A percentile compares a stretch with the other conserved stretches of the same genome.
These are phyloP conservation scores for Artomyces pyxidatus DNA, from an alignment of 768 basidiomycete species.

Conservation along the genomic window DNA sequence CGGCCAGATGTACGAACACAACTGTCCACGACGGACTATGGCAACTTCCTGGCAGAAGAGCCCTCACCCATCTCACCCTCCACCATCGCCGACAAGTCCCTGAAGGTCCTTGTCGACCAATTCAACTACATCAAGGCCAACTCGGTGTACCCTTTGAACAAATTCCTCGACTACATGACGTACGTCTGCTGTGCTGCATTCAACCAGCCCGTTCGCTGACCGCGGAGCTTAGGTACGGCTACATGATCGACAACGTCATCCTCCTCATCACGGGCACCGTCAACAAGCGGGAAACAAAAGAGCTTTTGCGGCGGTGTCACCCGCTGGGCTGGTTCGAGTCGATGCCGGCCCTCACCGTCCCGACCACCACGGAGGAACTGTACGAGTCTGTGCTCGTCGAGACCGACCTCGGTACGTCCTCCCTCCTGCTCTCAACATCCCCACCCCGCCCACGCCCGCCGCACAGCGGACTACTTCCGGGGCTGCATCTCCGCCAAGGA, in stretches of 20 bases:
- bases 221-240: conserved; percentile 63
- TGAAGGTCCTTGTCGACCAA: conserved; percentile 90
- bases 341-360: conserved; percentile 98
- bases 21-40: conserved; percentile 93
- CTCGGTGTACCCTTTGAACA: conserved; percentile 83
- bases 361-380: conserved; percentile 96
- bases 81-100: conserved; percentile 95
- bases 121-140: conserved; percentile 92
- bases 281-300: conserved; percentile 95
- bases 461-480: conserved; percentile 91
- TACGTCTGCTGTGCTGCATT: conserved; percentile 33
- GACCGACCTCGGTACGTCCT: conserved; percentile 81
- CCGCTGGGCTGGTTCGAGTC: conserved; percentile 96
- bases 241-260: conserved; percentile 99
- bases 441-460: conserved; percentile 2
- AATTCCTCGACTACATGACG: conserved; percentile 98
- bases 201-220: neutral
- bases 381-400: conserved; percentile 96
- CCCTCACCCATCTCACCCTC: conserved; percentile 88
- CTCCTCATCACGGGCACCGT: conserved; percentile 95
- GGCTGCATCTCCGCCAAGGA: conserved; percentile 93
- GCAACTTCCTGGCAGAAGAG: conserved; percentile 96
- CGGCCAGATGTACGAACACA: conserved; percentile 89
- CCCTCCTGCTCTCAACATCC: neutral
- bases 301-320: conserved; percentile 93